Evolutionary conservation across 805 yeast species (phyloP), one percentile per base, ranked within the genome.

Genomic region (Wickerhamomyces chambardii): DNA sequence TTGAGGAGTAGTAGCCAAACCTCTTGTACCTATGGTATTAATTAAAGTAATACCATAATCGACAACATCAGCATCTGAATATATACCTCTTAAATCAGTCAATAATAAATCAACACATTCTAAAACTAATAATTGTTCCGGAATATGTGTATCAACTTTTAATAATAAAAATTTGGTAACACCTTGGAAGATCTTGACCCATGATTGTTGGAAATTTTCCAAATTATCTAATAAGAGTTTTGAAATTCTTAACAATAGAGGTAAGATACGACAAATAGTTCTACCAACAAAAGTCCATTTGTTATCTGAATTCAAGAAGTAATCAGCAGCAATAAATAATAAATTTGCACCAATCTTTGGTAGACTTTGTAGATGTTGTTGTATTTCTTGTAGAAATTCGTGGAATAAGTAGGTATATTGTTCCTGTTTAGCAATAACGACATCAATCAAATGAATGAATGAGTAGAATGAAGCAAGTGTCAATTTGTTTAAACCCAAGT

Each of bases 241-340:
- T 2, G 73, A 55, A 6, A 70, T 37, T 39, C 66, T 68, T 35
- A 79, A 50, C 29, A 81, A 47, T 32, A 75, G 58, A 4, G 75
- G 64, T 15, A 75, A 64, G 9, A 74, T 64, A 34, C 87, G 68
- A 45, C 85, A 78, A 29, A 77, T 56, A 0, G 84, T 73, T 48
- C 85, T 64, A 4, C 84, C 78, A 31, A 73, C 63, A 27, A 75
- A 65, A 50, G 64, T 74, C 86, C 87, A 79, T 32, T 66, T 72
- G 3, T 63, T 55, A 29, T 63, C 64, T 14, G 76, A 77, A 27
- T 64, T 63, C 11, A 60, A 48, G 44, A 77, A 74, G 32, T 69
- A 58, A 10, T 56, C 59, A 3, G 73, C 56, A 50, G 75, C 61
- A 42, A 66, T 59, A 17, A 59, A 49, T 28, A 79, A 47, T 31